Evolutionary conservation across 805 yeast genomes (phyloP).

Genomic region (Sugiyamaella qingdaonensis): DNA sequence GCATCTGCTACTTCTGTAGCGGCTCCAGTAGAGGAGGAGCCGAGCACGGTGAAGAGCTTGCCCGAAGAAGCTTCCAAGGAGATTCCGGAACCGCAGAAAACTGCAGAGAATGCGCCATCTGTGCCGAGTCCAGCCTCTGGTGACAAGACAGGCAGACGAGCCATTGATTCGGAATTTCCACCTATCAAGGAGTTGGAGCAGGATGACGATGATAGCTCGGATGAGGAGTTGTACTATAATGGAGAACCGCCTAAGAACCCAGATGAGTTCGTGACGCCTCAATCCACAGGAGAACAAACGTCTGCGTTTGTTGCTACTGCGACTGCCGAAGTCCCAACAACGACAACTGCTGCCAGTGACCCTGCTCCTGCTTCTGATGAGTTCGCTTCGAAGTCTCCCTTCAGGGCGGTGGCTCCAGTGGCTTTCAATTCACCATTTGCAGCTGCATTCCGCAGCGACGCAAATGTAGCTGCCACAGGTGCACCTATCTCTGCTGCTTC

Average conservation of each 20-base stretch:
- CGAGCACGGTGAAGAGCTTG: background rate
- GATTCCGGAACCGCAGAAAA: background rate
- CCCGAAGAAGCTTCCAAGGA: background rate
- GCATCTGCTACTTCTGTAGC: background rate
- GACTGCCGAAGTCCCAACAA: conserved; percentile 13
- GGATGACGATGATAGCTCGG: conserved; percentile 26
- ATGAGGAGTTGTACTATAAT: conserved; percentile 25
- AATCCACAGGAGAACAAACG: conserved; percentile 6
- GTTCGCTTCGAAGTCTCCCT: background rate
- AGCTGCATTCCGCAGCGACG: background rate
- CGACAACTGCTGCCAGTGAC: conserved; percentile 16
- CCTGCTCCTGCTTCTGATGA: conserved; percentile 11
- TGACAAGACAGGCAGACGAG: background rate
- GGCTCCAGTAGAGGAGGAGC: background rate
- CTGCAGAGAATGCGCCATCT: background rate
- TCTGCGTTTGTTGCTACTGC: conserved; percentile 24
- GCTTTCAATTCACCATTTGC: background rate
- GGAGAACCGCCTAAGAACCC: conserved; percentile 2
- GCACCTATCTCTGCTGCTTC: background rate
- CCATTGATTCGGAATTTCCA: conserved; percentile 23
- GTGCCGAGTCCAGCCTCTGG: background rate
- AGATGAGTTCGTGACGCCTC: conserved; percentile 12
- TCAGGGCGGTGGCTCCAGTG: background rate
- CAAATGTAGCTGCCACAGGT: background rate
- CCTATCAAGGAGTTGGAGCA: conserved; percentile 24